Base-by-base conservation (phyloP, 2,329 filamentous ascomycete genomes). In the Domatiomyces globalis region DNA sequence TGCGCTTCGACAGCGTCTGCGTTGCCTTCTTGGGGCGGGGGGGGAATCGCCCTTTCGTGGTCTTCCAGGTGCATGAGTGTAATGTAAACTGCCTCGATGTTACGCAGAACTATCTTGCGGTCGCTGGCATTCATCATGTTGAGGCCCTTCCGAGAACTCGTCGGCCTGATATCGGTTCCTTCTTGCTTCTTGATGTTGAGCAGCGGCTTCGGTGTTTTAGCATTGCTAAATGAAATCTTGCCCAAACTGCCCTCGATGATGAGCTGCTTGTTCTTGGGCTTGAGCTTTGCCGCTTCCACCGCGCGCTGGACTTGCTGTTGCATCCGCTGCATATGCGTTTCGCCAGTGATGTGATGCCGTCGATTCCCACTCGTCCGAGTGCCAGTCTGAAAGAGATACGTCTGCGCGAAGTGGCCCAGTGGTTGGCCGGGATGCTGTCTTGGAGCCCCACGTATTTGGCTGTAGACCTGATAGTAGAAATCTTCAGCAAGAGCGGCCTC, bases 261-360 rank as follows among this genome's bases (percentile, higher is more conserved):
- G 7, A 98, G 76, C 66, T 95, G 89, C 63, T 94, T 94, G 65
- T 94, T 95, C 75, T 98, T 98, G 10, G 92, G 92, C 68, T 94
- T 90, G 54, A 88, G 87, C 72, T 96, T 98, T 49, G 92, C 92
- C 1, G 92, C 92, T 65, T 98, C 92, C 0, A 98, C 92, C 20
- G 92, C 92, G 51, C 92, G 83, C 66, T 95, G 90, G 10, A 98
- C 94, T 68, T 98, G 92, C 68, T 98, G 92, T 68, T 98, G 90
- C 92, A 98, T 98, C 51, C 92, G 84, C 66, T 96, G 92, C 72
- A 96, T 87, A 64, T 98, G 92, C 65, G 95, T 98, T 66, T 98
- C 92, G 17, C 87, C 88, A 44, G 84, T 87, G 53, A 87, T 79
- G 54, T 83, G 81, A 60, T 92, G 81, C 57, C 88, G 80, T 56